These are phyloP conservation scores for Coniferiporia weirii DNA, from an alignment of 1,284 basidiomycete genomes.

Conservation along the genomic window DNA sequence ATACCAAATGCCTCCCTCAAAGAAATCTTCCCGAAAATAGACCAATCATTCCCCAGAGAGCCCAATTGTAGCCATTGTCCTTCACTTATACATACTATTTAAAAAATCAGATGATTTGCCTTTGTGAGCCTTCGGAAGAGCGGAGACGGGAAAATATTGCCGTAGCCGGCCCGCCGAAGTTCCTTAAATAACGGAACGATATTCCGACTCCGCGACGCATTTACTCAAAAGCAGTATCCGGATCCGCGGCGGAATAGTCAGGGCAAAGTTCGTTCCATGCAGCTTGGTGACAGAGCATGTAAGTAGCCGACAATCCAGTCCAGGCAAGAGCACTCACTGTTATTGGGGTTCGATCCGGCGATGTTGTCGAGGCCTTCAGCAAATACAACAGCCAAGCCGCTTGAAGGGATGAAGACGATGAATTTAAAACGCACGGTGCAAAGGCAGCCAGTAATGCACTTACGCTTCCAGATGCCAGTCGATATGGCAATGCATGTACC, in stretches of 20 bases:
- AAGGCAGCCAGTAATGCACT: conserved; percentile 29
- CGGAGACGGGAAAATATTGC: too few species aligned
- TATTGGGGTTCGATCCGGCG: conserved; percentile 21
- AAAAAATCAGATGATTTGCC: too few species aligned
- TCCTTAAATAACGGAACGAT: too few species aligned
- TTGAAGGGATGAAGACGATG: conserved; percentile 29
- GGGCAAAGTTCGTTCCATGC: conserved; percentile 34
- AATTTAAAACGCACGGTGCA: conserved; percentile 31
- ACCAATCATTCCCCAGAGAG: too few species aligned
- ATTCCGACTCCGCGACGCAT: not conserved
- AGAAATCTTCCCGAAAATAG: too few species aligned
- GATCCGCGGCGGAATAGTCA: not conserved
- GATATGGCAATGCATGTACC: conserved; percentile 45
- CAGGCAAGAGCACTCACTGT: conserved; percentile 19
- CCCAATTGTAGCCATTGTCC: too few species aligned
- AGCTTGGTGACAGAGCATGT: conserved; percentile 14
- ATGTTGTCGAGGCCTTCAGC: conserved; percentile 31
- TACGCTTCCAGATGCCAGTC: conserved; percentile 39
- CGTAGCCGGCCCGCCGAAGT: too few species aligned
- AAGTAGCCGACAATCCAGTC: not conserved
- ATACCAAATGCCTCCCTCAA: too few species aligned
- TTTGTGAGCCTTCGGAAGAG: too few species aligned
- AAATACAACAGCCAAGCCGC: conserved; percentile 38
- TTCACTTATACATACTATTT: too few species aligned
- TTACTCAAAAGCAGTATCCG: not conserved